Evolutionary conservation across 495 filamentous ascomycete genomes (phyloP).

Genomic region (Cercophora sp.): DNA sequence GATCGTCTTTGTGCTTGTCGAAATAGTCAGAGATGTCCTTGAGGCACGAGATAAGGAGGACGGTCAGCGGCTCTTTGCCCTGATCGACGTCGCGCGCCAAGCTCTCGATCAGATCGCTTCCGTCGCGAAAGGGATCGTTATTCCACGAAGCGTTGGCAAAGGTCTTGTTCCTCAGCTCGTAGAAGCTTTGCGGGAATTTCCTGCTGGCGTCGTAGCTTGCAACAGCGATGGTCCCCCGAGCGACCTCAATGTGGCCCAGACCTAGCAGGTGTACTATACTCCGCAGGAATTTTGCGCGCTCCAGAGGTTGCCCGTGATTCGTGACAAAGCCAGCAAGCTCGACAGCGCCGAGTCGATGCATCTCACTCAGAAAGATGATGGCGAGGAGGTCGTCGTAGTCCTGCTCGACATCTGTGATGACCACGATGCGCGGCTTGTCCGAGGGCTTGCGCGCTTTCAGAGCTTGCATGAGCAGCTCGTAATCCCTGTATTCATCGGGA

Average conservation of each 20-base stretch:
- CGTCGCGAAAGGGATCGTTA: not conserved
- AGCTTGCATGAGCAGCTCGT: conserved; percentile 6
- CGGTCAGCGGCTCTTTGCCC: conserved; percentile 12
- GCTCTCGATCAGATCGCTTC: not conserved
- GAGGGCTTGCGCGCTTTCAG: conserved; percentile 4
- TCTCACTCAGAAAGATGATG: conserved; percentile 21
- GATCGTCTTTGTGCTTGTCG: not conserved
- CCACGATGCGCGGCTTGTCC: conserved; percentile 15
- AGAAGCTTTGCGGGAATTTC: not conserved
- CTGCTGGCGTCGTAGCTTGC: not conserved
- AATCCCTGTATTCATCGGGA: not conserved
- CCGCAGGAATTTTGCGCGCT: conserved; percentile 15
- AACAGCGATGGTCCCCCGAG: conserved; percentile 5
- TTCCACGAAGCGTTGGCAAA: conserved; percentile 11
- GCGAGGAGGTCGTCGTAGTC: conserved; percentile 22
- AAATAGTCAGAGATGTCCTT: conserved; percentile 20
- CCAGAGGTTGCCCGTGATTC: conserved; percentile 11
- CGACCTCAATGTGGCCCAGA: conserved; percentile 9
- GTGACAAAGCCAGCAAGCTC: conserved; percentile 16
- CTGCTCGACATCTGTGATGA: conserved; percentile 19
- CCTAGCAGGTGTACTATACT: conserved; percentile 11
- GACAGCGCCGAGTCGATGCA: conserved; percentile 20
- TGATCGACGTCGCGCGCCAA: conserved; percentile 1
- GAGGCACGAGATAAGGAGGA: conserved; percentile 14
- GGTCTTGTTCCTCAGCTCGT: conserved; percentile 17